Conservation (phyloP, 192 early-diverging fungal species). For the Kickxella alabastrina region DNA sequence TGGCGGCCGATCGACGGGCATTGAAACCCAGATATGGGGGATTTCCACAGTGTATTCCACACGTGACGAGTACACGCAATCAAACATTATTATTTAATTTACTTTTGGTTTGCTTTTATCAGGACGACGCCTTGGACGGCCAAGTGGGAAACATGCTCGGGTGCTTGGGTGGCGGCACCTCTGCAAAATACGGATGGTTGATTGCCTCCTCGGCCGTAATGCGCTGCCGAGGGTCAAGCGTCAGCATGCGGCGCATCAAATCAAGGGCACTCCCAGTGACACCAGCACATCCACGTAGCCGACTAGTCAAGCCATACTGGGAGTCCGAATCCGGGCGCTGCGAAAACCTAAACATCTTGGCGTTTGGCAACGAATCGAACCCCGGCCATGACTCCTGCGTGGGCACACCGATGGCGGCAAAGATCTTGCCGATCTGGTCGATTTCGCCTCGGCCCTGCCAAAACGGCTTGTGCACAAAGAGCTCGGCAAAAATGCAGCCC, state of each 20-base stretch:
- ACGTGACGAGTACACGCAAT: neutral
- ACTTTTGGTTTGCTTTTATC: no score
- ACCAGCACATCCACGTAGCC: slow-evolving; percentile 40
- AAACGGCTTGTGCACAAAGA: slow-evolving; percentile 80
- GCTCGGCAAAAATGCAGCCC: slow-evolving; percentile 96
- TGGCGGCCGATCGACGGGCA: no score
- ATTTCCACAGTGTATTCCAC: neutral
- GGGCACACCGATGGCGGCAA: slow-evolving; percentile 85
- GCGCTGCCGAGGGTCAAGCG: slow-evolving; percentile 78
- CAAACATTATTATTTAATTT: slow-evolving; percentile 9
- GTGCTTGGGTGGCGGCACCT: slow-evolving; percentile 84
- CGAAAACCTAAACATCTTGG: slow-evolving; percentile 70
- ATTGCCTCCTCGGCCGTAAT: slow-evolving; percentile 91
- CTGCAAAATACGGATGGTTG: slow-evolving; percentile 85
- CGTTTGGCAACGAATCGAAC: slow-evolving; percentile 60
- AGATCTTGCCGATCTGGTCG: slow-evolving; percentile 79
- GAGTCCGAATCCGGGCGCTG: slow-evolving; percentile 32
- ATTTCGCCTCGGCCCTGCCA: slow-evolving; percentile 77
- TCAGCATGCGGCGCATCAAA: slow-evolving; percentile 69
- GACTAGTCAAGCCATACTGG: slow-evolving; percentile 32
- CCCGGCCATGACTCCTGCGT: slow-evolving; percentile 72
- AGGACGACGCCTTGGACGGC: slow-evolving; percentile 76
- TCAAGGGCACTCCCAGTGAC: slow-evolving; percentile 78
- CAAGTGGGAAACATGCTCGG: slow-evolving; percentile 92
- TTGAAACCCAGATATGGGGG: no score